phyloP scores from a whole-genome alignment of 2,329 filamentous ascomycete species.

The Hysterium pulicare region DNA sequence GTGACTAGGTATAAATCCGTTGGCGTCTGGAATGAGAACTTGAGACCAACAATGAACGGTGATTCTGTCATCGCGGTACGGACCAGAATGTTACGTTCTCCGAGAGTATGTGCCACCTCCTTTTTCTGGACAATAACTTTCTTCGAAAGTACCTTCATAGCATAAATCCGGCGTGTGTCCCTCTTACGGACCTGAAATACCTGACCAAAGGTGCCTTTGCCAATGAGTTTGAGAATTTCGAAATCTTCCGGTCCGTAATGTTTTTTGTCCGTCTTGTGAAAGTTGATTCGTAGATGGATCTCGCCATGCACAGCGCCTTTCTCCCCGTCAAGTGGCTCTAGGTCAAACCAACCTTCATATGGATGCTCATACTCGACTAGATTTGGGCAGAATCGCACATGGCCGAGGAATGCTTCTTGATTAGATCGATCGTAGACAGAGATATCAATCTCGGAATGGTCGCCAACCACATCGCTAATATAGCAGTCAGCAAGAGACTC shows the following conservation, averaged over 20 bases:
- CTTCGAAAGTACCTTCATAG: constrained; percentile 99
- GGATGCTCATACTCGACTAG: constrained; percentile 66
- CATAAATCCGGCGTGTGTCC: constrained; percentile 93
- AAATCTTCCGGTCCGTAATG: constrained; percentile 95
- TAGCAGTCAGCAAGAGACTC: constrained; percentile 16
- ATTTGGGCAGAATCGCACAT: constrained; percentile 76
- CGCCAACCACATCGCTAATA: constrained; percentile 82
- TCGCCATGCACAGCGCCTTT: constrained; percentile 77
- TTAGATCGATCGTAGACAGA: constrained; percentile 87
- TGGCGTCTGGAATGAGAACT: constrained; percentile 97
- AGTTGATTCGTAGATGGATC: constrained; percentile 80
- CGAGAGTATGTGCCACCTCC: constrained; percentile 94
- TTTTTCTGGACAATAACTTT: constrained; percentile 99
- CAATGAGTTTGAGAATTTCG: constrained; percentile 91
- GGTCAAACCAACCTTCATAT: constrained; percentile 79
- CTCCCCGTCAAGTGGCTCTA: constrained; percentile 77
- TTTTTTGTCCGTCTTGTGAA: constrained; percentile 78
- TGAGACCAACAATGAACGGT: constrained; percentile 94
- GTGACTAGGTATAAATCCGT: constrained; percentile 98
- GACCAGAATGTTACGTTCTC: constrained; percentile 94
- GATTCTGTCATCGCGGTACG: constrained; percentile 94
- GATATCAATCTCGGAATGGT: constrained; percentile 84
- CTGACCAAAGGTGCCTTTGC: constrained; percentile 96
- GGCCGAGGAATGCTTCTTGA: constrained; percentile 87
- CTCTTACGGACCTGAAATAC: constrained; percentile 98